Conservation (phyloP, 1,284 basidiomycete genomes). For the Sanghuangporus baumii region DNA sequence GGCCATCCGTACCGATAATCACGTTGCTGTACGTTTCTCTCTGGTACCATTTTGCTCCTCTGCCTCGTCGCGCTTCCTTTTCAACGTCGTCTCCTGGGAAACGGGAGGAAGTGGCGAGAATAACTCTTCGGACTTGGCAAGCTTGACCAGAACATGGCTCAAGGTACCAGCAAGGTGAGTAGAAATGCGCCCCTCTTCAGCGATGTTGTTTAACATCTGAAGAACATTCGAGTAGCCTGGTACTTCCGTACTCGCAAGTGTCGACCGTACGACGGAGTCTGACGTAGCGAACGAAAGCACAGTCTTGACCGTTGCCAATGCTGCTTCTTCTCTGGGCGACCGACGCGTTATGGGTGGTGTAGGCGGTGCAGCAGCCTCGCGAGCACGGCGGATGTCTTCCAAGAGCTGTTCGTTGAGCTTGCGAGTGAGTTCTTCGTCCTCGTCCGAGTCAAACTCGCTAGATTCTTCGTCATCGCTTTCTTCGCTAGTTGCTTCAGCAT, state of each 20-base stretch:
- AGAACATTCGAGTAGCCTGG: constrained; percentile 48
- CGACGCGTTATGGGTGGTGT: constrained; percentile 10
- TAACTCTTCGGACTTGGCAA: constrained; percentile 57
- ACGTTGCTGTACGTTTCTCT: not conserved
- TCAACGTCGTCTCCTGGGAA: constrained; percentile 55
- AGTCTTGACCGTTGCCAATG: constrained; percentile 52
- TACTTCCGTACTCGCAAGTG: constrained; percentile 29
- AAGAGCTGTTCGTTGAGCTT: constrained; percentile 63
- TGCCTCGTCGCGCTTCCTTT: constrained; percentile 58
- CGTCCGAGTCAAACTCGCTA: constrained; percentile 45
- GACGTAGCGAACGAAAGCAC: constrained; percentile 52
- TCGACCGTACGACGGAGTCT: constrained; percentile 46
- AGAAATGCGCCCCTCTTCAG: constrained; percentile 41
- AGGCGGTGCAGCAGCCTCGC: constrained; percentile 21
- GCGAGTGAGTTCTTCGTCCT: constrained; percentile 66
- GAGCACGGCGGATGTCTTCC: constrained; percentile 53
- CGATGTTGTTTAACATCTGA: constrained; percentile 44
- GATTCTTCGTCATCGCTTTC: constrained; percentile 38
- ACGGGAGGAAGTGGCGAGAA: constrained; percentile 57
- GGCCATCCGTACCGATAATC: not conserved
- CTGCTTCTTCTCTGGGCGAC: constrained; percentile 44
- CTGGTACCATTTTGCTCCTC: constrained; percentile 34
- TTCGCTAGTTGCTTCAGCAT: constrained; percentile 19
- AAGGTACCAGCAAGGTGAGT: constrained; percentile 49
- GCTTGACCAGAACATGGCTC: constrained; percentile 50